Percentiles rank a stretch among this genome's conserved stretches.
phyloP scores from a whole-genome alignment of 2,329 filamentous ascomycete species.

The Exophiala xenobiotica region DNA sequence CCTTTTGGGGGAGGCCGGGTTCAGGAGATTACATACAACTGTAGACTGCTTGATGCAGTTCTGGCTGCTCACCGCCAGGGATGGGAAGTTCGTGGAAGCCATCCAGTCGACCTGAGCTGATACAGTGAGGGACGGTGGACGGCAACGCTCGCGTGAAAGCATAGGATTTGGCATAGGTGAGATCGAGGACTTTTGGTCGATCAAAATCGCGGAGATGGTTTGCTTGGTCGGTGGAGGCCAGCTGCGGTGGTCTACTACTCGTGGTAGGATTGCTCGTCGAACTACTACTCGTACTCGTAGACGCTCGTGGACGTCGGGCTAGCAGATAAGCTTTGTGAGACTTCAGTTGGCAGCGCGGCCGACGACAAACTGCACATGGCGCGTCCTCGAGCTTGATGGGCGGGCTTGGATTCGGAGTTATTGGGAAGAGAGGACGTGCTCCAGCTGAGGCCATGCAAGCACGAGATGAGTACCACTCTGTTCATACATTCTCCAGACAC shows the following conservation, averaged over 20 bases:
- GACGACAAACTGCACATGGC: slow-evolving; percentile 8
- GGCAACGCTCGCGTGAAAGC: slow-evolving; percentile 7
- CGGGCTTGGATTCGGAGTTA: not conserved
- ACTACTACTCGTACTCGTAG: not conserved
- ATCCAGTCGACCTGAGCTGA: slow-evolving; percentile 10
- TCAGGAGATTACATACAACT: slow-evolving; percentile 14
- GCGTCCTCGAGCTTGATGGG: not conserved
- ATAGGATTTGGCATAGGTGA: slow-evolving; percentile 6
- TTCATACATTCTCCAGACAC: not conserved
- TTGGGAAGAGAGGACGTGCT: not conserved
- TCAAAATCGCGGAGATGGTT: not conserved
- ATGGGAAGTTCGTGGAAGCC: slow-evolving; percentile 13
- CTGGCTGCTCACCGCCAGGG: slow-evolving; percentile 6
- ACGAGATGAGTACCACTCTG: not conserved
- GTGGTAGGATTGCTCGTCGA: too few species aligned
- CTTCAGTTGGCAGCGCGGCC: slow-evolving; percentile 3
- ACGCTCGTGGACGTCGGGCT: not conserved
- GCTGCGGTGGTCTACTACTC: too few species aligned
- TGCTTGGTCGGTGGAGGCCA: too few species aligned
- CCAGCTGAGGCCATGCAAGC: slow-evolving; percentile 6
- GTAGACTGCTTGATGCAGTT: slow-evolving; percentile 15
- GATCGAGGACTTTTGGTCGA: not conserved
- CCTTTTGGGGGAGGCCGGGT: too few species aligned
- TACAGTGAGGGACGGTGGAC: not conserved
- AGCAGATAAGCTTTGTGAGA: slow-evolving; percentile 9